Evolutionary conservation across 192 early-diverging fungal species (phyloP).

Genomic region (Neocallimastix lanati): DNA sequence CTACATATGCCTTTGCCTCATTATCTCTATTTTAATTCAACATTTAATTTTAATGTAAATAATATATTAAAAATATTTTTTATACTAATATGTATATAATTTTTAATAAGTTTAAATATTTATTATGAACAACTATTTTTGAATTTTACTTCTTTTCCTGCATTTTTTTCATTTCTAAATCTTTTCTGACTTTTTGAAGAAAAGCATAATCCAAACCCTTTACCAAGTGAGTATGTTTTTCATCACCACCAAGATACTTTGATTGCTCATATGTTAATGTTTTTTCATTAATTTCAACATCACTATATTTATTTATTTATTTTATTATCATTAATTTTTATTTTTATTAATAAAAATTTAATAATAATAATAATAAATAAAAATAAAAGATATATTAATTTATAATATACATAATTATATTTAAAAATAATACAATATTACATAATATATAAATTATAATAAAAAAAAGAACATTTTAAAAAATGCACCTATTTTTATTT

Average conservation of each 20-base stretch:
- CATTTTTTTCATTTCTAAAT: constrained; percentile 7
- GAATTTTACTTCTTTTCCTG: constrained; percentile 1
- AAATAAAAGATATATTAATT: not conserved
- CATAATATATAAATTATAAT: too few relatives aligned
- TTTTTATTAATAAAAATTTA: too few relatives aligned
- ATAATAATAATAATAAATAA: not conserved
- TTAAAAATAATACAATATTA: too few relatives aligned
- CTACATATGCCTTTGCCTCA: constrained; percentile 17
- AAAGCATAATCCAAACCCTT: constrained; percentile 81
- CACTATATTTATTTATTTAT: not conserved
- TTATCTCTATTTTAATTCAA: too few relatives aligned
- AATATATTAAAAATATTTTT: too few relatives aligned
- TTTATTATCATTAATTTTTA: too few relatives aligned
- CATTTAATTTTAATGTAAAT: too few relatives aligned
- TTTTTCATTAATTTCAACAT: not conserved
- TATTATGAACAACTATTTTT: too few relatives aligned
- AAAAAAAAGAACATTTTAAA: too few relatives aligned
- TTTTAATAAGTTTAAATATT: too few relatives aligned
- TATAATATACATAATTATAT: not conserved
- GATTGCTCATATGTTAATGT: constrained; percentile 32
- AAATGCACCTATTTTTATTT: not conserved
- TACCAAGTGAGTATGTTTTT: constrained; percentile 74
- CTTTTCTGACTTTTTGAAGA: constrained; percentile 42
- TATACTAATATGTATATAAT: too few relatives aligned
- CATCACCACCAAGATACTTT: constrained; percentile 77